Conservation (phyloP, 2,329 filamentous ascomycete genomes). For the Stagonosporopsis cucurbitacearum region DNA sequence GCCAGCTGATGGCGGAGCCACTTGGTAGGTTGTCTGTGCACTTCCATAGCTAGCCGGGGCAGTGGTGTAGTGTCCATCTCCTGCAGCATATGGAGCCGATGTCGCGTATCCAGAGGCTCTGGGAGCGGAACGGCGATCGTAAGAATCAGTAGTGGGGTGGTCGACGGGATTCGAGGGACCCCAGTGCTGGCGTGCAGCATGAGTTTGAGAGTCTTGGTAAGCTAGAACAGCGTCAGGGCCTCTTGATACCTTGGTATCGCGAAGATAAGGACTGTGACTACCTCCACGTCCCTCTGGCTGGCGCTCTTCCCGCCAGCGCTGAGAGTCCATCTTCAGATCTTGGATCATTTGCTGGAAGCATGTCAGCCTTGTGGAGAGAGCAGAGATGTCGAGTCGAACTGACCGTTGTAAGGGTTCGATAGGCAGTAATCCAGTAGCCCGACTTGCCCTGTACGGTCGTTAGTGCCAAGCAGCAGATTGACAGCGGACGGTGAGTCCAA, state of each 20-base stretch:
- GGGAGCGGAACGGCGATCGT: conserved; percentile 15
- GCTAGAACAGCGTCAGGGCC: conserved; percentile 55
- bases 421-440: conserved; percentile 60
- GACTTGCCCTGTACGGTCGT: conserved; percentile 47
- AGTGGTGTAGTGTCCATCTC: conserved; percentile 45
- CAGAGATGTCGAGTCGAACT: conserved; percentile 21
- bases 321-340: conserved; percentile 57
- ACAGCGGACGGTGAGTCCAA: conserved; percentile 37
- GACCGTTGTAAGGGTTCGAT: conserved; percentile 59
- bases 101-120: conserved; percentile 13
- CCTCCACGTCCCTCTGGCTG: conserved; percentile 54
- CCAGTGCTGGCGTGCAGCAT: conserved; percentile 52
- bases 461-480: conserved; percentile 19
- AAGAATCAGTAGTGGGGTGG: conserved; percentile 22
- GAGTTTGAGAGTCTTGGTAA: conserved; percentile 53
- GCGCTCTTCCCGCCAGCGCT: conserved; percentile 51
- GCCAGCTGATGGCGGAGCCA: conserved; percentile 29
- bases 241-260: conserved; percentile 51
- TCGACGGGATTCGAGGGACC: conserved; percentile 45
- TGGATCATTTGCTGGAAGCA: conserved; percentile 55
- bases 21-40: conserved; percentile 36
- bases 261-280: conserved; percentile 52
- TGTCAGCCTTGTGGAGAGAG: conserved; percentile 24
- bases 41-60: conserved; percentile 37
- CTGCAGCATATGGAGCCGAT: conserved; percentile 18